phyloP scores from a whole-genome alignment of 2,329 filamentous ascomycete species.

The Colletotrichum cuscutae region DNA sequence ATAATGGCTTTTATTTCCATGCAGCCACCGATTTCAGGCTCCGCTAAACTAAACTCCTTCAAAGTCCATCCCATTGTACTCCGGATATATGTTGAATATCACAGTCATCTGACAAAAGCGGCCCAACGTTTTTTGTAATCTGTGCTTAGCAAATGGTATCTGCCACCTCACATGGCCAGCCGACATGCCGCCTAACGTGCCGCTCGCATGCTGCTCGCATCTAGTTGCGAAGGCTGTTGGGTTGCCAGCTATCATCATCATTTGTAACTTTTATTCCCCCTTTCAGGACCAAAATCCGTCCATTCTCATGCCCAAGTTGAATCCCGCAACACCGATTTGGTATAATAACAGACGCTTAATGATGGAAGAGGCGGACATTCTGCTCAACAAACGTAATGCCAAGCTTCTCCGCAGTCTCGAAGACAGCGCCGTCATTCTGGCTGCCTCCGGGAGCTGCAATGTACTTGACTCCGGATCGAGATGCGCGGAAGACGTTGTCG shows the following conservation, averaged over 20 bases:
- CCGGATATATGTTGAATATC: slow-evolving; percentile 34
- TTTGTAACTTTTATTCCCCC: slow-evolving; percentile 7
- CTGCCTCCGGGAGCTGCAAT: slow-evolving; percentile 93
- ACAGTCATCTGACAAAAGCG: slow-evolving; percentile 4
- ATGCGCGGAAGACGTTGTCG: slow-evolving; percentile 95
- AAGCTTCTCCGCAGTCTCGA: slow-evolving; percentile 90
- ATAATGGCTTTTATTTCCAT: background rate
- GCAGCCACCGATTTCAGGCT: slow-evolving; percentile 4
- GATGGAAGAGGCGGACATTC: slow-evolving; percentile 92
- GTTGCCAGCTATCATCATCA: background rate
- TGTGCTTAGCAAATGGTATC: background rate
- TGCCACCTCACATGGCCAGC: background rate
- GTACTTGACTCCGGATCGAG: slow-evolving; percentile 91
- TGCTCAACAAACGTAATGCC: slow-evolving; percentile 97
- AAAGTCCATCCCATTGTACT: slow-evolving; percentile 21
- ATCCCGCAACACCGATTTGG: slow-evolving; percentile 26
- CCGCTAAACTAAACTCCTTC: slow-evolving; percentile 1
- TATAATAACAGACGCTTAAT: slow-evolving; percentile 62
- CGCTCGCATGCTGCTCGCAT: background rate
- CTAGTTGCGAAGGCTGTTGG: background rate
- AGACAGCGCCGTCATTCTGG: slow-evolving; percentile 84
- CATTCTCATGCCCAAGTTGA: slow-evolving; percentile 21
- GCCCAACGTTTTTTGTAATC: background rate
- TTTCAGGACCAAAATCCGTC: slow-evolving; percentile 5
- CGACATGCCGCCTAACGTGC: background rate